Evolutionary conservation across 2,329 filamentous ascomycete genomes (phyloP).

Genomic region (Trichoderma koningii): DNA sequence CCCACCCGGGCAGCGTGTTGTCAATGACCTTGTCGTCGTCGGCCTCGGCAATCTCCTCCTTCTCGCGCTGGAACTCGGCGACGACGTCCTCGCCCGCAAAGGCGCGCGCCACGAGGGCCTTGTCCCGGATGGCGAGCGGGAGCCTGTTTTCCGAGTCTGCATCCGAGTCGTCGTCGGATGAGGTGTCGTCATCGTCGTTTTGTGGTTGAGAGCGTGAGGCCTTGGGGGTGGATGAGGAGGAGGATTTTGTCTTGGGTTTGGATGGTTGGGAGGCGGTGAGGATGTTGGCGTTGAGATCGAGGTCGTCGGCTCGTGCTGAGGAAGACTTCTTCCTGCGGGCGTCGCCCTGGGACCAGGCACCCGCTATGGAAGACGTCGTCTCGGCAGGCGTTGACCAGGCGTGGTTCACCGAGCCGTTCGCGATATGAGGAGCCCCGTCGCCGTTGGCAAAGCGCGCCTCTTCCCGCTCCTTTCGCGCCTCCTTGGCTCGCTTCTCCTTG

Average conservation of each 20-base stretch:
- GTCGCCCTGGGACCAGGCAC: conserved; percentile 48
- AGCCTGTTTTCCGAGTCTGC: conserved; percentile 54
- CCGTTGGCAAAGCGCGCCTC: conserved; percentile 35
- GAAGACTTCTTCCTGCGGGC: conserved; percentile 43
- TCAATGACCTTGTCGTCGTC: conserved; percentile 84
- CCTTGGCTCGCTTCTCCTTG: conserved; percentile 36
- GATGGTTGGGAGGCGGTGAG: conserved; percentile 37
- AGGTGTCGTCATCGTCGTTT: conserved; percentile 36
- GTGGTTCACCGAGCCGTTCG: conserved; percentile 28
- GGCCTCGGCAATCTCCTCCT: conserved; percentile 67
- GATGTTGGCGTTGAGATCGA: conserved; percentile 46
- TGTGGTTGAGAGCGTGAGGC: background rate
- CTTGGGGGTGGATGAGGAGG: background rate
- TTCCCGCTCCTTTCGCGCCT: conserved; percentile 25
- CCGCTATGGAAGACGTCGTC: conserved; percentile 37
- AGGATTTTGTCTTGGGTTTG: conserved; percentile 36
- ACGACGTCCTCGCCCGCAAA: conserved; percentile 90
- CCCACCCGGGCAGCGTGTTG: conserved; percentile 91
- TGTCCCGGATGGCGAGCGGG: conserved; percentile 60
- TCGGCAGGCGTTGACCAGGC: conserved; percentile 33
- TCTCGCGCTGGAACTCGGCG: conserved; percentile 78
- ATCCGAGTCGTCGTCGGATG: conserved; percentile 50
- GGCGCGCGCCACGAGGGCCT: conserved; percentile 73
- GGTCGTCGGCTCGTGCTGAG: conserved; percentile 39
- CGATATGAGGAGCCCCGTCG: conserved; percentile 31